Evolutionary conservation across 306 rosid genomes (phyloP), one percentile per base, ranked within the genome.

Genomic region (Cicer judaicum): DNA sequence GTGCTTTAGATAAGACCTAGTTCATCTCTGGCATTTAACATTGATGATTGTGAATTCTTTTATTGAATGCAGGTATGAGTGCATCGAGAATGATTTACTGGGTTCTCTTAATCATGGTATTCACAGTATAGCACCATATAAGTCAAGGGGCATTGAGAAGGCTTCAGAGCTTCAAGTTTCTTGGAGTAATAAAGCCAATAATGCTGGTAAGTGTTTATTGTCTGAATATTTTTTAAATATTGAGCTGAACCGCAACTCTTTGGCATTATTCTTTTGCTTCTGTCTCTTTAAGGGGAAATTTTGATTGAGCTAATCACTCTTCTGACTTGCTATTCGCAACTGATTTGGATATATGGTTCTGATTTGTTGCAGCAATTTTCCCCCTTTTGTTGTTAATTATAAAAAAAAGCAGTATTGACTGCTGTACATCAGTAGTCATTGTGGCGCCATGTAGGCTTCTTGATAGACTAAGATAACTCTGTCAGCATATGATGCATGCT

Each of bases 51-150:
- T 68, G 38, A 62, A 18, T 76, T 78, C 56, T 72, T 39, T 49
- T 52, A 72, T 71, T 65, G 73, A 60, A 34, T 75, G 84, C 93
- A 95, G 99, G 99, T 92, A 92, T 75, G 98, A 92, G 41, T 90
- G 93, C 81, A 90, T 95, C 10, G 98, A 92, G 83, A 92, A 87
- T 83, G 99, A 95, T 79, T 78, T 95, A 70, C 78, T 95, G 91
- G 97, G 86, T 64, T 81, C 96, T 75, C 79, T 92, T 41, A 78
- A 83, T 74, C 75, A 84, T 47, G 92, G 91, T n/a, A 73, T 70
- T 68, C 97, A 92, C 79, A 84, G 67, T 67, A 95, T 95, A 64
- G 97, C 99, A 78, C 97, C 99, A 41, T 95, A 92, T 84, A 87
- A 70, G 85, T 92, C 99, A 62, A 90, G 87, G 66, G 99, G 99